These are phyloP conservation scores for Suillus subaureus DNA, from an alignment of 768 basidiomycete species.

Conservation along the genomic window DNA sequence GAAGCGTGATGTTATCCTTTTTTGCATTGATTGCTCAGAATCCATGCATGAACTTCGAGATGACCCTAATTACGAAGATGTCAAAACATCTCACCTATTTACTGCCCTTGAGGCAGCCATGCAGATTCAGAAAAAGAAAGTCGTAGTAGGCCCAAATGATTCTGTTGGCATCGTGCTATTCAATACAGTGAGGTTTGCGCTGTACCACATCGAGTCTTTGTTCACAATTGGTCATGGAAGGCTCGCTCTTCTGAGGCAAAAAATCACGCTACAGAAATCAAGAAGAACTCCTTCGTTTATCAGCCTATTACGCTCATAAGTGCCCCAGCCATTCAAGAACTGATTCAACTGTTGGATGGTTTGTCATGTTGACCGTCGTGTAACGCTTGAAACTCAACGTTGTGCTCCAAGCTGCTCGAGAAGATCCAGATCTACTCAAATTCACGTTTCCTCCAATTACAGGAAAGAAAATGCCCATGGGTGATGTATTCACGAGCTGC, in stretches of 20 bases:
- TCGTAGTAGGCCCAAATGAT: slow-evolving; percentile 86
- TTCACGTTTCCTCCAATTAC: slow-evolving; percentile 66
- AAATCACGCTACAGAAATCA: slow-evolving; percentile 56
- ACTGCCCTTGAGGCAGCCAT: slow-evolving; percentile 81
- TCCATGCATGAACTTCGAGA: slow-evolving; percentile 82
- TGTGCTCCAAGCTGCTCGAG: slow-evolving; percentile 54
- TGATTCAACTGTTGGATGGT: slow-evolving; percentile 82
- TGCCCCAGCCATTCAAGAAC: slow-evolving; percentile 78
- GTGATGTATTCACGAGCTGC: slow-evolving; percentile 89
- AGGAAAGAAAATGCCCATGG: slow-evolving; percentile 68
- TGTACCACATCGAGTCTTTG: neutral
- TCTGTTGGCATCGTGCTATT: slow-evolving; percentile 89
- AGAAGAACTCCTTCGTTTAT: slow-evolving; percentile 69
- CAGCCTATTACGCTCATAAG: slow-evolving; percentile 78
- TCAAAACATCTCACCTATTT: slow-evolving; percentile 75
- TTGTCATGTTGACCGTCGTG: slow-evolving; percentile 17
- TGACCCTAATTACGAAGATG: slow-evolving; percentile 64
- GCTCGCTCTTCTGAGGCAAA: slow-evolving; percentile 34
- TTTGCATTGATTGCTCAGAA: slow-evolving; percentile 91
- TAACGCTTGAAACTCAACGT: slow-evolving; percentile 10
- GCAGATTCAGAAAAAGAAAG: slow-evolving; percentile 88
- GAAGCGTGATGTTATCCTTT: slow-evolving; percentile 86
- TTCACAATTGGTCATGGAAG: slow-evolving; percentile 14
- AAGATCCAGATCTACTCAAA: slow-evolving; percentile 58
- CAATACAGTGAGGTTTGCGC: slow-evolving; percentile 71